Percentiles rank a stretch among this genome's conserved stretches.
Conservation (phyloP, 257 asterid species). For the Solanum bulbocastanum region DNA sequence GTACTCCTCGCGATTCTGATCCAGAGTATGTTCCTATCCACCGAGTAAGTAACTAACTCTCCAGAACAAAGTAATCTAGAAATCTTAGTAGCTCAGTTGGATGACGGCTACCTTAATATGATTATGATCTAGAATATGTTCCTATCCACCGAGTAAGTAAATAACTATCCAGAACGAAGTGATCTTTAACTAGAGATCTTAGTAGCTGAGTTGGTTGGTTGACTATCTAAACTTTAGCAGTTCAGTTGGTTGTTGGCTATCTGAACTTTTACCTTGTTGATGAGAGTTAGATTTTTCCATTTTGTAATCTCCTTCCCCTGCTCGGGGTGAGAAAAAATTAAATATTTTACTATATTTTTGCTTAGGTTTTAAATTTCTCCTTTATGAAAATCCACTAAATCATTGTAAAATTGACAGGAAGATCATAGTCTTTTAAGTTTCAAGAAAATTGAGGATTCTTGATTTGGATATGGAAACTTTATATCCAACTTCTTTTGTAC, state of each 20-base stretch:
- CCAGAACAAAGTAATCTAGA: neutral
- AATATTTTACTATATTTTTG: neutral
- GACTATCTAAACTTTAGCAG: neutral
- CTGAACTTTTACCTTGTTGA: neutral
- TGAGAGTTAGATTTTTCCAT: neutral
- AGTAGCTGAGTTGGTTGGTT: no score
- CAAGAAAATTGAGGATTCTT: neutral
- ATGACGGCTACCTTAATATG: neutral
- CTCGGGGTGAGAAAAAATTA: neutral
- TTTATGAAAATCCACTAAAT: neutral
- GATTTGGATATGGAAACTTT: slow-evolving; percentile 38
- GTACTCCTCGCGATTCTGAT: neutral
- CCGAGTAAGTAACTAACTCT: neutral
- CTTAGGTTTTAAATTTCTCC: neutral
- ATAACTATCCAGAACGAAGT: no score
- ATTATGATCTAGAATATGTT: neutral
- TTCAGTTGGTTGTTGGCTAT: neutral
- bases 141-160: neutral
- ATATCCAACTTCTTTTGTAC: slow-evolving; percentile 19
- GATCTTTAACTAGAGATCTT: no score
- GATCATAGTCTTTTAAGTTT: neutral
- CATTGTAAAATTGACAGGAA: neutral
- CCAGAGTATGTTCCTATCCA: neutral
- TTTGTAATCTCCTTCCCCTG: neutral
- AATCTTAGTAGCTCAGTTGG: neutral